A percentile compares a stretch with the other conserved stretches of the same genome.
These are phyloP conservation scores for Eruca vesicaria DNA, from an alignment of 441 rosid species.

Conservation along the genomic window DNA sequence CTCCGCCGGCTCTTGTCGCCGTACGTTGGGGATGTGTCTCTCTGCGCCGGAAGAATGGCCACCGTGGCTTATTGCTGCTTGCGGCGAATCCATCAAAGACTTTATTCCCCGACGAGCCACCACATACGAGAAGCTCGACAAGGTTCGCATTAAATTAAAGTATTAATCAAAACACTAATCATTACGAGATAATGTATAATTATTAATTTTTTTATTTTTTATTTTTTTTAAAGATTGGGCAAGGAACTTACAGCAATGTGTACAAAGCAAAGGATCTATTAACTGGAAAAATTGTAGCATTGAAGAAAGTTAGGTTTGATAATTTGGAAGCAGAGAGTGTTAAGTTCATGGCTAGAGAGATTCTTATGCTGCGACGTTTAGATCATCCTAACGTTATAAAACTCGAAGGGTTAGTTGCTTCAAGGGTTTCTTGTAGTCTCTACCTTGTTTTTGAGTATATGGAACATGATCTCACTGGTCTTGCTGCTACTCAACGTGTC, in stretches of 20 bases:
- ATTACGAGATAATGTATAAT: background rate
- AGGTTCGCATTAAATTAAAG: conserved; percentile 36
- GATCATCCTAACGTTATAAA: conserved; percentile 88
- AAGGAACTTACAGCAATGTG: conserved; percentile 92
- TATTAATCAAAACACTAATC: conserved; percentile 9
- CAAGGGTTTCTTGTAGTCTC: conserved; percentile 82
- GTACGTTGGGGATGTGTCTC: conserved; percentile 34
- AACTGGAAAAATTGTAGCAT: conserved; percentile 81
- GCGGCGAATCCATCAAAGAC: conserved; percentile 73
- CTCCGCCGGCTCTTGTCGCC: conserved; percentile 41
- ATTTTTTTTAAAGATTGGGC: conserved; percentile 64
- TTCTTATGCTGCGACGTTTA: conserved; percentile 60
- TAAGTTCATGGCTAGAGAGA: conserved; percentile 94
- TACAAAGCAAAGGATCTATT: conserved; percentile 81
- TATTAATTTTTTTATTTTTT: background rate
- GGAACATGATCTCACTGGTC: conserved; percentile 90
- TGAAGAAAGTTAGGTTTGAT: conserved; percentile 91
- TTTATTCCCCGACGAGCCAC: conserved; percentile 84
- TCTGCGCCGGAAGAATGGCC: conserved; percentile 71
- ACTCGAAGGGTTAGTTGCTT: conserved; percentile 87
- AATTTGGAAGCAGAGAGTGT: conserved; percentile 89
- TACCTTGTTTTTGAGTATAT: conserved; percentile 85
- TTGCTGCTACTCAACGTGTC: conserved; percentile 57
- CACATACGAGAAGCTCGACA: conserved; percentile 81
- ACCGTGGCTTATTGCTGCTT: conserved; percentile 75